Evolutionary conservation across 2,329 filamentous ascomycete genomes (phyloP), one percentile per base, ranked within the genome.

Genomic region (Cordyceps farinosa): DNA sequence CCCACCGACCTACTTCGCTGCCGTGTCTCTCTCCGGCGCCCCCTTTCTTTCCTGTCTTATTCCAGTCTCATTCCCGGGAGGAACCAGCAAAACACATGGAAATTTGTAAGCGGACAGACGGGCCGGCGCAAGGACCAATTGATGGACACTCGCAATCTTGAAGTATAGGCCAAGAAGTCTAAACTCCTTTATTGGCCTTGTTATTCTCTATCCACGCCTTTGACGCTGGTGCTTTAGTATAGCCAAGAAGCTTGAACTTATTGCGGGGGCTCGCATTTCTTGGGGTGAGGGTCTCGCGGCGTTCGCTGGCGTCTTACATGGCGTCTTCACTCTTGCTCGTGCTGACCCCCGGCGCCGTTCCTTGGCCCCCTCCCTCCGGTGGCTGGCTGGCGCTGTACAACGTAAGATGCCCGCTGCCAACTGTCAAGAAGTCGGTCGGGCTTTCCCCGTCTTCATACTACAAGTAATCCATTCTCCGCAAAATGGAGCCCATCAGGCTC

Each of bases 31-130:
- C 34, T 29, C 52, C 17, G 38, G 15, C 38, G 38, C 47, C 53
- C 27, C 34, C 34, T 38, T 38, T 38, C 7, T 38, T 3, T n/a
- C 27, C 8, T 22, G 32, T 55, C 15, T 55, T 55, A 55, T 55
- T 55, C 53, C 53, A 55, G 53, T 55, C 38, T 45, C 53, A 55
- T 55, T 55, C 53, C 53, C 53, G 53, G 38, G 1, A 10, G 44
- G 17, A 4, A 30, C 17, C 30, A 55, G 29, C 38, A 48, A 5
- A 22, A 42, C 30, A 51, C 30, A 36, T 13, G 45, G 10, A 47
- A 22, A 22, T 36, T 10, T 22, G 50, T 27, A 53, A 1, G 6
- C 7, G 15, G 5, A 7, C 50, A 22, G 32, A 32, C 27, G 22
- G 34, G 11, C 3, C 7, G 7, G 9, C 27, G 13, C 45, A 48